These are phyloP conservation scores for Dictyostelium brefeldianum DNA, from an alignment of 78 protist species.

Conservation along the genomic window DNA sequence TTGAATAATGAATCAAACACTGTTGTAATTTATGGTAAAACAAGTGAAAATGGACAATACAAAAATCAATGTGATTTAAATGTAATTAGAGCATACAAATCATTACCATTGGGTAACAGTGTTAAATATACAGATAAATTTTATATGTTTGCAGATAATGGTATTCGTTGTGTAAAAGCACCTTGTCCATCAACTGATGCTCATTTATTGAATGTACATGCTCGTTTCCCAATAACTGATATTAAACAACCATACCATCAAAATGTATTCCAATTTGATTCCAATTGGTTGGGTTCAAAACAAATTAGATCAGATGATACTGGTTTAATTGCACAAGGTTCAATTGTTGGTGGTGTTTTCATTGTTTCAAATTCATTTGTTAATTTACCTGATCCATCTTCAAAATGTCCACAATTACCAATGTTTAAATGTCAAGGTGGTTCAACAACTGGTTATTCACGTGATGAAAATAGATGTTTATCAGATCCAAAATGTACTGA, in stretches of 20 bases:
- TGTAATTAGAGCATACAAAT: background rate
- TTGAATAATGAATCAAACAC: background rate
- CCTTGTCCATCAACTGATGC: background rate
- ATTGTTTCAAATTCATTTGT: background rate
- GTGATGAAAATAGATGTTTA: slow-evolving; percentile 25
- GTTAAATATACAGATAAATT: background rate
- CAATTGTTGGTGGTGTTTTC: background rate
- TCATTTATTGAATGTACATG: background rate
- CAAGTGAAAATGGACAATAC: background rate
- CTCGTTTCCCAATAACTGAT: background rate
- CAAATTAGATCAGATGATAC: background rate
- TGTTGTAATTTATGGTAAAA: background rate
- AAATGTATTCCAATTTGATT: background rate
- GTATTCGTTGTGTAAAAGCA: background rate
- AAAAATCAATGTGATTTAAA: background rate
- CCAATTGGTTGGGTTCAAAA: slow-evolving; percentile 5
- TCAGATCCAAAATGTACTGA: background rate
- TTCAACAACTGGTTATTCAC: background rate
- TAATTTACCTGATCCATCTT: slow-evolving; percentile 1
- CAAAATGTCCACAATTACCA: background rate
- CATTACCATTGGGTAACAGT: slow-evolving; percentile 5
- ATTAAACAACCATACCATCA: background rate
- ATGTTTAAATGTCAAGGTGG: background rate
- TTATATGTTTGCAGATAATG: background rate
- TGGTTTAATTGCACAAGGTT: slow-evolving; percentile 22